Conservation (phyloP, 306 rosid species). For the Inga laurina region DNA sequence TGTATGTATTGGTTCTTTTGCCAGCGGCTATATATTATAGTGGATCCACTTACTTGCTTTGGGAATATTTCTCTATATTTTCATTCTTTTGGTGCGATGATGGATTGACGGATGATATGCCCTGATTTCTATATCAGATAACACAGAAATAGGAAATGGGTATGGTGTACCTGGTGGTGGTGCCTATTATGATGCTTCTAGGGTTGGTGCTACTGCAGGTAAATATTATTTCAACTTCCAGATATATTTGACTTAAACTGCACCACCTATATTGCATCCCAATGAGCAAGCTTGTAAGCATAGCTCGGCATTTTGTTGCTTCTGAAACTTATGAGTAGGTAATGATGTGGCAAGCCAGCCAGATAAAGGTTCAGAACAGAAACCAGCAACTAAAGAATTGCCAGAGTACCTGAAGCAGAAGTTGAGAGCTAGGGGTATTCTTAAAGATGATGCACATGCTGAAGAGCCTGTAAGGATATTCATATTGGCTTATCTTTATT, state of each 20-base stretch:
- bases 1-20: background rate
- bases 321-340: conserved; percentile 49
- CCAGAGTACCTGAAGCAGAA: conserved; percentile 88
- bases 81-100: background rate
- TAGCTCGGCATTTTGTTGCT: conserved; percentile 37
- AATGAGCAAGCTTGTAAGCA: conserved; percentile 20
- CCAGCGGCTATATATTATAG: conserved; percentile 4
- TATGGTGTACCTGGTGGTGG: conserved; percentile 99
- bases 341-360: conserved; percentile 35
- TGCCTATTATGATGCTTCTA: conserved; percentile 62
- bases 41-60: conserved; percentile 11
- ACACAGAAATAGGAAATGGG: conserved; percentile 91
- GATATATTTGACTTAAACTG: conserved; percentile 23
- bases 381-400: conserved; percentile 61
- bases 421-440: conserved; percentile 90
- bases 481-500: conserved; percentile 15
- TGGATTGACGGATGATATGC: conserved; percentile 7
- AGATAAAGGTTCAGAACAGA: conserved; percentile 44
- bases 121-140: conserved; percentile 53
- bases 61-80: background rate
- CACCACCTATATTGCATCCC: conserved; percentile 19
- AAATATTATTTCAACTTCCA: conserved; percentile 22
- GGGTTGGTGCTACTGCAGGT: conserved; percentile 43
- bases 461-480: conserved; percentile 49
- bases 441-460: conserved; percentile 52